phyloP scores from a whole-genome alignment of 306 rosid genomes.

The Luffa acutangula region DNA sequence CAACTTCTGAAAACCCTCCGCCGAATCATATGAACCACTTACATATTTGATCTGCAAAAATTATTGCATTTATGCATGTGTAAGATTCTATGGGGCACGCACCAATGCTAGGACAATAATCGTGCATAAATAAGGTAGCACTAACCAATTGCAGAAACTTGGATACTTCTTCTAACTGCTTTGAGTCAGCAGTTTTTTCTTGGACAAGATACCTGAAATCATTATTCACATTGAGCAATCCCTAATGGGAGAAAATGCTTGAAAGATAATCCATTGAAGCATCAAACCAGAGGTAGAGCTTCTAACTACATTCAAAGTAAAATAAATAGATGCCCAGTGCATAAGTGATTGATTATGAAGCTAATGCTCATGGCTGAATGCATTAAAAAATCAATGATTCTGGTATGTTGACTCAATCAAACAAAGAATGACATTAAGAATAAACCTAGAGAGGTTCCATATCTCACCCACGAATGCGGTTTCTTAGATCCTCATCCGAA shows the following conservation, averaged over 20 bases:
- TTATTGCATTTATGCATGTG: slow-evolving; percentile 6
- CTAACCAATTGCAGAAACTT: slow-evolving; percentile 84
- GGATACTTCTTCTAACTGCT: slow-evolving; percentile 34
- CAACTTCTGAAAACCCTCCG: slow-evolving; percentile 58
- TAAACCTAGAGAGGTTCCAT: not conserved
- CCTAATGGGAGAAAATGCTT: not conserved
- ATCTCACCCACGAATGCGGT: slow-evolving; percentile 67
- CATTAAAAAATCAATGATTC: not conserved
- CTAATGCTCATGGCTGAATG: not conserved
- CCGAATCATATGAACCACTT: slow-evolving; percentile 77
- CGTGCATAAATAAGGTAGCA: not conserved
- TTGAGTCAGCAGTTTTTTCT: slow-evolving; percentile 38
- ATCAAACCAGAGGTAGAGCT: not conserved
- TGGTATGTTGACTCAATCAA: not conserved
- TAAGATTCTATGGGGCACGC: not conserved
- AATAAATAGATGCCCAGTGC: not conserved
- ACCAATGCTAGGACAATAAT: slow-evolving; percentile 4
- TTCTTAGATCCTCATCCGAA: slow-evolving; percentile 67
- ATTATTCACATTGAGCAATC: slow-evolving; percentile 19
- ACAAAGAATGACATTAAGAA: not conserved
- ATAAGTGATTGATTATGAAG: not conserved
- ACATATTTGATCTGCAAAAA: slow-evolving; percentile 68
- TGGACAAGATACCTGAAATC: slow-evolving; percentile 62
- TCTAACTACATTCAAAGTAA: not conserved
- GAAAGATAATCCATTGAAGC: not conserved